Evolutionary conservation across 106 monocot species (phyloP).

Genomic region (Dendrobium chrysotoxum): DNA sequence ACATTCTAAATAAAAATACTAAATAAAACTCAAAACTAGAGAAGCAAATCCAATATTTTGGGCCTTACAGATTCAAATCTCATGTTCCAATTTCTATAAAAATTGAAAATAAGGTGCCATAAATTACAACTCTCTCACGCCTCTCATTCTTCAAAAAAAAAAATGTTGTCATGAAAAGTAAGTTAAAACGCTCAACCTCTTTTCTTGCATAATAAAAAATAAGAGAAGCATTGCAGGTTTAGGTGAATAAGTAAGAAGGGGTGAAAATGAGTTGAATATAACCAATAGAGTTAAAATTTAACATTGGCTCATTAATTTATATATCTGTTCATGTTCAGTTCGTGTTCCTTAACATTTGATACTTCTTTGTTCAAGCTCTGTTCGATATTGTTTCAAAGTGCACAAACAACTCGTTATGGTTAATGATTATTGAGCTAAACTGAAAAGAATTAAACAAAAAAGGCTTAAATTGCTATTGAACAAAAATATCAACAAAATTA

Average conservation of each 20-base stretch:
- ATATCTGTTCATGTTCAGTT: background rate
- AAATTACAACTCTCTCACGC: slow-evolving; percentile 74
- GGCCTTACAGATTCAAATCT: slow-evolving; percentile 1
- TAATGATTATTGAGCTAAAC: background rate
- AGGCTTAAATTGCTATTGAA: background rate
- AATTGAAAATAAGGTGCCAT: background rate
- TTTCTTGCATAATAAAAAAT: background rate
- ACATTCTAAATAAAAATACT: too few relatives aligned
- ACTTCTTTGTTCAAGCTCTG: background rate
- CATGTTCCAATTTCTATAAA: background rate
- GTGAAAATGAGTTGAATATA: background rate
- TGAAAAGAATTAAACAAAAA: background rate
- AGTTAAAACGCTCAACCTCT: background rate
- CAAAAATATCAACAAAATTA: background rate
- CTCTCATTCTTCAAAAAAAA: slow-evolving; percentile 70
- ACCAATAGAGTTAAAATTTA: background rate
- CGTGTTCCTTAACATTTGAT: background rate
- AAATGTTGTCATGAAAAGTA: background rate
- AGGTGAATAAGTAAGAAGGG: background rate
- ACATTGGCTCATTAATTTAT: background rate
- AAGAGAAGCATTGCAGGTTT: background rate
- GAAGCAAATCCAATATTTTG: background rate
- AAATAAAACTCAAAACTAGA: background rate
- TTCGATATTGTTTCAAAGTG: background rate
- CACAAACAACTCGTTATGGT: background rate